A percentile compares a stretch with the other conserved stretches of the same genome.
Conservation (phyloP, 306 rosid species). For the Lotus japonicus region DNA sequence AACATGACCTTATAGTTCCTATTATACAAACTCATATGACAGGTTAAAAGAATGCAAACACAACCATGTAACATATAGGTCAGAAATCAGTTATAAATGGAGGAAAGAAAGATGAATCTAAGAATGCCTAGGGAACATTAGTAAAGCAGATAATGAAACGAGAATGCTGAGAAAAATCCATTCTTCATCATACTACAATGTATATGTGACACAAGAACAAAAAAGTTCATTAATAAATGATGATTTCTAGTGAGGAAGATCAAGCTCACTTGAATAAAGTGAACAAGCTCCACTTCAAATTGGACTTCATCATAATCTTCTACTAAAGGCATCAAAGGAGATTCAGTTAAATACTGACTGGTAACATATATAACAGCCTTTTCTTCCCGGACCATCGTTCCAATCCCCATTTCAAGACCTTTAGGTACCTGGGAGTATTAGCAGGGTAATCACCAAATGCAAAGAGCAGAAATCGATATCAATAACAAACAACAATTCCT, state of each 20-base stretch:
- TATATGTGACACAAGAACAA: not conserved
- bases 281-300: constrained; percentile 93
- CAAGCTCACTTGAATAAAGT: constrained; percentile 75
- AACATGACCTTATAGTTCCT: too few species aligned
- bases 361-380: constrained; percentile 73
- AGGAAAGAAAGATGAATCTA: constrained; percentile 4
- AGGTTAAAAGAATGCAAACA: not conserved
- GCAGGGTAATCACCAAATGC: not conserved
- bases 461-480: not conserved
- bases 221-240: constrained; percentile 12
- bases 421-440: constrained; percentile 63
- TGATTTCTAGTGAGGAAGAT: constrained; percentile 14
- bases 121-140: not conserved
- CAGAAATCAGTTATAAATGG: not conserved
- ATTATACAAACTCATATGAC: not conserved
- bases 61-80: not conserved
- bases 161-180: constrained; percentile 4
- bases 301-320: constrained; percentile 75
- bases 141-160: not conserved
- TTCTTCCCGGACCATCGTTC: constrained; percentile 83
- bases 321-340: constrained; percentile 53
- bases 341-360: constrained; percentile 64
- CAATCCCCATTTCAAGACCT: constrained; percentile 97
- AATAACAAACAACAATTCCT: constrained; percentile 1
- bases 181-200: not conserved